A percentile compares a stretch with the other conserved stretches of the same genome.
Evolutionary conservation across 345 rosid genomes (phyloP).

Genomic region (Pistacia atlantica): DNA sequence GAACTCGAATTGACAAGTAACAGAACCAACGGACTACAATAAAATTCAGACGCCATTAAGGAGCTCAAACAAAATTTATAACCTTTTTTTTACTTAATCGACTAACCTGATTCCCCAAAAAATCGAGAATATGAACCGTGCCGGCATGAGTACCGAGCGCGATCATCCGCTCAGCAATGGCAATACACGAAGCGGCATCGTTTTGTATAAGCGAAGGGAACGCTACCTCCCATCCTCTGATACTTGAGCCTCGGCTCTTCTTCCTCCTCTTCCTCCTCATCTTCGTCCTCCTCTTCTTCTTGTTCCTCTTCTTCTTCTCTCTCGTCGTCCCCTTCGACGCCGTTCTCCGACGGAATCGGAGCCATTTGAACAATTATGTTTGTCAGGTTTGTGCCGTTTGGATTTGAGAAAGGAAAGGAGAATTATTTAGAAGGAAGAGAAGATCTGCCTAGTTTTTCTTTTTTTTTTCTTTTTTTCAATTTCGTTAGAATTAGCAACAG

Average conservation of each 20-base stretch:
- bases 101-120: conserved; percentile 88
- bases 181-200: conserved; percentile 92
- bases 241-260: conserved; percentile 95
- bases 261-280: conserved; percentile 62
- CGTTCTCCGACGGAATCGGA: conserved; percentile 86
- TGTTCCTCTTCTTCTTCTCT: conserved; percentile 68
- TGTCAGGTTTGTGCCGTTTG: neutral
- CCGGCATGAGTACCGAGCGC: conserved; percentile 95
- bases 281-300: conserved; percentile 56
- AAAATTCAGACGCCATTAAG: conserved; percentile 3
- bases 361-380: conserved; percentile 50
- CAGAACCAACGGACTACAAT: neutral
- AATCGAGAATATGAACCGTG: conserved; percentile 90
- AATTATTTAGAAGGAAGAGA: conserved; percentile 9
- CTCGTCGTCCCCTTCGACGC: conserved; percentile 89
- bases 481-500: neutral
- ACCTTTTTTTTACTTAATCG: no score
- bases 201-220: conserved; percentile 80
- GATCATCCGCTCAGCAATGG: conserved; percentile 96
- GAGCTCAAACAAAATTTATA: neutral
- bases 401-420: neutral
- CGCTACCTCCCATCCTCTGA: conserved; percentile 96
- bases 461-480: neutral
- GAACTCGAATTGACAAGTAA: neutral
- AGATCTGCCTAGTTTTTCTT: conserved; percentile 12